Evolutionary conservation across 2,329 filamentous ascomycete genomes (phyloP).

Genomic region (Phaeophleospora eucalypticola): DNA sequence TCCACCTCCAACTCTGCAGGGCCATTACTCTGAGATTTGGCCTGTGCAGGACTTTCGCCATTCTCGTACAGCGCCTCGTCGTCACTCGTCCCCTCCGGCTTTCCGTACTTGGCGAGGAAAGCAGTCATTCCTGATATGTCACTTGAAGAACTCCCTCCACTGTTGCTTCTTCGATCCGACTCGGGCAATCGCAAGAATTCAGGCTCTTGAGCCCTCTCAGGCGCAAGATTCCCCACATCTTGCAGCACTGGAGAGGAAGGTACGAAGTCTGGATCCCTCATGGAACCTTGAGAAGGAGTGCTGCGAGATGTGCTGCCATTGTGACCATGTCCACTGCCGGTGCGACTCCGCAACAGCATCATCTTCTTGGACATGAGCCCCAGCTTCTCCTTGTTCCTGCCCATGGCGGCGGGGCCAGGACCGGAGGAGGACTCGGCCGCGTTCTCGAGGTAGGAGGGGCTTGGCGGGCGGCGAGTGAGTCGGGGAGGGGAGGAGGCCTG

Average conservation of each 20-base stretch:
- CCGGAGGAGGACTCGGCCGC: background rate
- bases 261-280: constrained; percentile 11
- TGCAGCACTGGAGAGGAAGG: constrained; percentile 29
- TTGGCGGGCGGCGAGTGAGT: constrained; percentile 22
- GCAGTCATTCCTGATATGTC: constrained; percentile 39
- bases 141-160: constrained; percentile 37
- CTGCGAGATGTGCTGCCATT: constrained; percentile 1
- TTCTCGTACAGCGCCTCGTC: constrained; percentile 19
- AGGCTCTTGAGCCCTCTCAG: constrained; percentile 20
- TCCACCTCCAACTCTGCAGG: constrained; percentile 20
- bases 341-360: constrained; percentile 30
- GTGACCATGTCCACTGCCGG: constrained; percentile 11
- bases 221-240: constrained; percentile 28
- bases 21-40: constrained; percentile 3
- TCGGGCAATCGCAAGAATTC: constrained; percentile 17
- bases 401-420: constrained; percentile 5
- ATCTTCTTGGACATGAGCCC: constrained; percentile 31
- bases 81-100: constrained; percentile 17
- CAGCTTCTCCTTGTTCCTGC: constrained; percentile 28
- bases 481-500: constrained; percentile 20
- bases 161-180: constrained; percentile 25
- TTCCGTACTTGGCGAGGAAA: constrained; percentile 31
- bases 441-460: constrained; percentile 25
- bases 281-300: constrained; percentile 10
- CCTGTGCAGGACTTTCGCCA: constrained; percentile 13